A percentile compares a stretch with the other conserved stretches of the same genome.
Conservation (phyloP, 495 filamentous ascomycete genomes). For the Xylaria longipes region DNA sequence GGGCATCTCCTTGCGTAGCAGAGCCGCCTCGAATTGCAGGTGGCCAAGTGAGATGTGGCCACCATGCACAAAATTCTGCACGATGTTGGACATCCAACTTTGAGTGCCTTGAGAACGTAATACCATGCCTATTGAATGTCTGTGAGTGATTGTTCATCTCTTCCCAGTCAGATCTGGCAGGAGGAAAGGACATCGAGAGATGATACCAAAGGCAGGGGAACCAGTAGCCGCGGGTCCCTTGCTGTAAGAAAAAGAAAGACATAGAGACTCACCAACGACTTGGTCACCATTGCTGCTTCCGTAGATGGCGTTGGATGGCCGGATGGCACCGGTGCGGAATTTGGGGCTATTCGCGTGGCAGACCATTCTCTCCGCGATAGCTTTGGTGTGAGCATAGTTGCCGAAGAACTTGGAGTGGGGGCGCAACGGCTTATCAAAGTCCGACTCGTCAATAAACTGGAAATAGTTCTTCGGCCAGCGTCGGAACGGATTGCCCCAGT, state of each 20-base stretch:
- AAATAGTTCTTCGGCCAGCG: constrained; percentile 45
- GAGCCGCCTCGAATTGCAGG: constrained; percentile 61
- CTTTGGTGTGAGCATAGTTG: constrained; percentile 62
- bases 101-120: constrained; percentile 16
- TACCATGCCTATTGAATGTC: constrained; percentile 12
- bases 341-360: constrained; percentile 50
- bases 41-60: constrained; percentile 65
- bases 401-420: constrained; percentile 58
- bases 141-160: neutral
- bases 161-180: neutral
- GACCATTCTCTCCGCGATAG: constrained; percentile 59
- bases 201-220: neutral
- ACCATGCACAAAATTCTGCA: constrained; percentile 62
- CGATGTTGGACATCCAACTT: constrained; percentile 55
- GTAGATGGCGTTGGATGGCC: constrained; percentile 65
- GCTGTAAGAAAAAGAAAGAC: neutral
- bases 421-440: constrained; percentile 53
- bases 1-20: constrained; percentile 46
- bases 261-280: constrained; percentile 40
- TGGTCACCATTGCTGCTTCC: constrained; percentile 54
- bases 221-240: neutral
- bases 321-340: constrained; percentile 64
- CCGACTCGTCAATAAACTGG: constrained; percentile 53
- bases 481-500: constrained; percentile 59
- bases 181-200: neutral